phyloP scores from a whole-genome alignment of 805 yeast species.

The Dipodascus albidus region DNA sequence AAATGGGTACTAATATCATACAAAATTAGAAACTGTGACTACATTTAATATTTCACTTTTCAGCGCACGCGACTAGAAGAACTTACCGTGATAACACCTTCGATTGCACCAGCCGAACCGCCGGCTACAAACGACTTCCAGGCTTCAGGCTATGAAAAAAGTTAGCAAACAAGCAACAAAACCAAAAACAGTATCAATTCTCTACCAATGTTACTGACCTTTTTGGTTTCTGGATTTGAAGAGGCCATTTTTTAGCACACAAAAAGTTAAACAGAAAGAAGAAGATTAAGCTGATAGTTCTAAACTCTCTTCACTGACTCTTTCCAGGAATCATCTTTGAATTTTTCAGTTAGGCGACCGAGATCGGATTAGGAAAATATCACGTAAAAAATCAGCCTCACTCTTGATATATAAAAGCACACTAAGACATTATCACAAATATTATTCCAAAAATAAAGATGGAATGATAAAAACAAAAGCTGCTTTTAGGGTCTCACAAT shows the following conservation, averaged over 20 bases:
- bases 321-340: too few species aligned
- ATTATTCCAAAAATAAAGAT: too few species aligned
- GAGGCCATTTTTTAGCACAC: not conserved
- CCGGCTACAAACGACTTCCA: conserved; percentile 33
- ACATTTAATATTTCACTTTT: not conserved
- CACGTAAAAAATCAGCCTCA: too few species aligned
- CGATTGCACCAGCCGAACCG: conserved; percentile 39
- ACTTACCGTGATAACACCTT: conserved; percentile 63
- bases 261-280: not conserved
- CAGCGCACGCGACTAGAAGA: not conserved
- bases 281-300: not conserved
- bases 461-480: too few species aligned
- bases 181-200: too few species aligned
- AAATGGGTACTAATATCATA: conserved; percentile 53
- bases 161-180: too few species aligned
- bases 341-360: too few species aligned
- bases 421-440: too few species aligned
- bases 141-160: conserved; percentile 19
- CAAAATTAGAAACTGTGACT: not conserved
- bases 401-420: too few species aligned
- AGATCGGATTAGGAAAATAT: too few species aligned
- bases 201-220: not conserved
- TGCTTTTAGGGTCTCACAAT: too few species aligned
- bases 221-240: not conserved
- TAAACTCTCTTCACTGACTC: not conserved